Conservation (phyloP, 352 stramenopile genomes). For the Globisporangium emineosum region DNA sequence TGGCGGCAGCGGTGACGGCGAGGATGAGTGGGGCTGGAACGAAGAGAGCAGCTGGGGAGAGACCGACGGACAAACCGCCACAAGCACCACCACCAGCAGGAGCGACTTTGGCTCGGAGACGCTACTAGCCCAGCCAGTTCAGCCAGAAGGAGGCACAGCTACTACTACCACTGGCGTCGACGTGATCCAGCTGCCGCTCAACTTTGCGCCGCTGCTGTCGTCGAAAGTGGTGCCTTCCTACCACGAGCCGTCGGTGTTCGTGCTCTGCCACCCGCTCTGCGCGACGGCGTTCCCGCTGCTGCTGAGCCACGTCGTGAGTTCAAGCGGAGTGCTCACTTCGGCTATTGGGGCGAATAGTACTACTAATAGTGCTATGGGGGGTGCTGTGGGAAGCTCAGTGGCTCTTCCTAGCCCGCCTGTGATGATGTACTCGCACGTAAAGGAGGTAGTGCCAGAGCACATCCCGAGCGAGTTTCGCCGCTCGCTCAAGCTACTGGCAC, state of each 20-base stretch:
- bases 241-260: conserved; percentile 65
- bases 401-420: neutral
- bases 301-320: conserved; percentile 41
- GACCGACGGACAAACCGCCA: neutral
- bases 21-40: conserved; percentile 54
- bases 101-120: neutral
- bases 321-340: neutral
- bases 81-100: neutral
- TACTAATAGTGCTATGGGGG: conserved; percentile 2
- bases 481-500: conserved; percentile 62
- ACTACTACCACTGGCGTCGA: conserved; percentile 19
- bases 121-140: neutral
- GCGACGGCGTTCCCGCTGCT: conserved; percentile 69
- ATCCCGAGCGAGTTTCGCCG: conserved; percentile 60
- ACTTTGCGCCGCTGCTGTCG: conserved; percentile 51
- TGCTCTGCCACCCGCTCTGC: conserved; percentile 63
- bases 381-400: neutral
- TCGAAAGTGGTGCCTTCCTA: conserved; percentile 24
- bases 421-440: conserved; percentile 50
- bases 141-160: neutral
- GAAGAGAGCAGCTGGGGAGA: conserved; percentile 25
- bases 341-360: too few relatives aligned
- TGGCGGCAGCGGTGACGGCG: neutral
- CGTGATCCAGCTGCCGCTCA: conserved; percentile 55
- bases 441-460: conserved; percentile 61